phyloP scores from a whole-genome alignment of 23 red algal genomes.

The Rhodosorus marinus region DNA sequence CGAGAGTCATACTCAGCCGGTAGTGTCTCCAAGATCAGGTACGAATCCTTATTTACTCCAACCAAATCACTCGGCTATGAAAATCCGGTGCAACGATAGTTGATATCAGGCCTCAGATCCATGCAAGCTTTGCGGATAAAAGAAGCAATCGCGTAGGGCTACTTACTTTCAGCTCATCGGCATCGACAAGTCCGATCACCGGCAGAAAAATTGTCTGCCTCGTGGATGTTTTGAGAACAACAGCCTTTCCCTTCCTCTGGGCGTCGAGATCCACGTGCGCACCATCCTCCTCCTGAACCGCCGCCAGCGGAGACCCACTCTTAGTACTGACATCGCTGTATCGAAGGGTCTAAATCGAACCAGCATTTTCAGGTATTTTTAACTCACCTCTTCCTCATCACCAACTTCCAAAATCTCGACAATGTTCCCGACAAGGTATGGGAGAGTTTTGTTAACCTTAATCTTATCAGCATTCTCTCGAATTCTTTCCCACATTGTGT shows the following conservation, averaged over 20 bases:
- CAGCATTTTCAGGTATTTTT: too few relatives aligned
- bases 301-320: not conserved
- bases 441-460: slow-evolving; percentile 90
- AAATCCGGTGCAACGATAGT: too few relatives aligned
- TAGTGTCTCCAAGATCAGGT: slow-evolving; percentile 86
- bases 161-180: slow-evolving; percentile 67
- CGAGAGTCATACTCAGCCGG: slow-evolving; percentile 92
- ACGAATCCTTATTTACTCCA: slow-evolving; percentile 98
- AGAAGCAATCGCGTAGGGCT: not conserved
- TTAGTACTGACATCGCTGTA: not conserved
- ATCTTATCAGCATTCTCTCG: slow-evolving; percentile 96
- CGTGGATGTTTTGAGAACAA: slow-evolving; percentile 86
- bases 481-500: slow-evolving; percentile 52
- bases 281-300: slow-evolving; percentile 43
- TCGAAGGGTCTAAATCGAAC: too few relatives aligned
- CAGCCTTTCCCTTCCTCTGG: slow-evolving; percentile 48
- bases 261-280: slow-evolving; percentile 71
- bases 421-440: slow-evolving; percentile 86
- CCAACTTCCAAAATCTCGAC: slow-evolving; percentile 84
- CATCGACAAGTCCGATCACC: slow-evolving; percentile 77
- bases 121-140: not conserved
- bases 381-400: slow-evolving; percentile 56
- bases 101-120: too few relatives aligned
- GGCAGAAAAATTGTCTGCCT: slow-evolving; percentile 94
- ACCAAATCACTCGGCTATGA: slow-evolving; percentile 89